Conservation (phyloP, 176 grass and related monocot genomes). For the Bothriochloa decipiens region DNA sequence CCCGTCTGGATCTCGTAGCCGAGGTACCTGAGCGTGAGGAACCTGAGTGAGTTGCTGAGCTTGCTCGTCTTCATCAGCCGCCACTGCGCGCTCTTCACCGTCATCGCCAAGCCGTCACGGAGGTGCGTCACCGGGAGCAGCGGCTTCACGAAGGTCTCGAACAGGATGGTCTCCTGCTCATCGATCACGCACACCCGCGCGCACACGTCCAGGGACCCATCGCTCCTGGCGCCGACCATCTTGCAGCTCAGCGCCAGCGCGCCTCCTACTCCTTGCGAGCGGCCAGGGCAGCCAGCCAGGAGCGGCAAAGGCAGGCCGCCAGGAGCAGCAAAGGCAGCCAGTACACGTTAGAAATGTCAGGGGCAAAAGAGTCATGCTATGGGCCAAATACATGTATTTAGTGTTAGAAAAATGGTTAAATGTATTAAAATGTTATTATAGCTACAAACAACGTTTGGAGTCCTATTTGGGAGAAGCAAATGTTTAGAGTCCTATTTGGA, state of each 20-base stretch:
- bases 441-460: too few relatives aligned
- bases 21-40: slow-evolving; percentile 66
- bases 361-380: too few relatives aligned
- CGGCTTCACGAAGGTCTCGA: slow-evolving; percentile 66
- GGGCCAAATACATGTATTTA: too few relatives aligned
- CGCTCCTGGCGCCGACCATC: slow-evolving; percentile 81
- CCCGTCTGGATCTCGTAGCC: slow-evolving; percentile 56
- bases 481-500: too few relatives aligned
- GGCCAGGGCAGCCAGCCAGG: too few relatives aligned
- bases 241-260: slow-evolving; percentile 76
- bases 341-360: too few relatives aligned
- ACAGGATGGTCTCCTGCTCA: slow-evolving; percentile 61
- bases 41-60: slow-evolving; percentile 80
- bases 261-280: background rate
- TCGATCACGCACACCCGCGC: slow-evolving; percentile 72
- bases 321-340: too few relatives aligned
- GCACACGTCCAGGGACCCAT: slow-evolving; percentile 70
- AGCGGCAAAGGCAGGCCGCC: too few relatives aligned
- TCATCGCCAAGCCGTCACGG: slow-evolving; percentile 25
- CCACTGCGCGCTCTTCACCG: slow-evolving; percentile 52
- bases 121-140: slow-evolving; percentile 72
- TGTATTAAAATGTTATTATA: too few relatives aligned
- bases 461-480: too few relatives aligned
- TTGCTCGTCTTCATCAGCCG: slow-evolving; percentile 86
- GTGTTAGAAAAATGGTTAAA: too few relatives aligned